Conservation (phyloP, 1,139 yeast genomes). For the Sugiyamaella castrensis region DNA sequence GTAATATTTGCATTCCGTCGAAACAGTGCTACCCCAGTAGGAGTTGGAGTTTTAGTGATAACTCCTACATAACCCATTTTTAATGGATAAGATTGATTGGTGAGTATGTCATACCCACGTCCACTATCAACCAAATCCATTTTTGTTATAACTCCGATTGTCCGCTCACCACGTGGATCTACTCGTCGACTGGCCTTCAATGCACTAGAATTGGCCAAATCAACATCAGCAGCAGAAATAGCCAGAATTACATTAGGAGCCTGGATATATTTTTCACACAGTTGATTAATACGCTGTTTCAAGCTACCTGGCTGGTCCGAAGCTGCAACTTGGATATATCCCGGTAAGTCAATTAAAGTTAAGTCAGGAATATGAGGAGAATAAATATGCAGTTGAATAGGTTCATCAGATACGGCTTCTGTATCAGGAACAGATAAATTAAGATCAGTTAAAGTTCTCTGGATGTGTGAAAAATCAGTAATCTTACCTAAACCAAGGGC, state of each 20-base stretch:
- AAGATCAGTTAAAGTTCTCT: conserved; percentile 75
- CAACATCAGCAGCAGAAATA: conserved; percentile 96
- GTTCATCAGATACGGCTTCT: conserved; percentile 86
- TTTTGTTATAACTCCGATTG: conserved; percentile 94
- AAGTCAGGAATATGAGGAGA: conserved; percentile 94
- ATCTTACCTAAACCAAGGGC: conserved; percentile 76
- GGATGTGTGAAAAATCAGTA: conserved; percentile 86
- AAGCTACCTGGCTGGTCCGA: conserved; percentile 90
- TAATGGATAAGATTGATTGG: conserved; percentile 80
- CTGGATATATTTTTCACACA: conserved; percentile 83
- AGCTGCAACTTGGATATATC: conserved; percentile 94
- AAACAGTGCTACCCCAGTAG: conserved; percentile 35
- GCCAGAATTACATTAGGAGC: conserved; percentile 94
- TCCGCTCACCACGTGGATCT: conserved; percentile 92
- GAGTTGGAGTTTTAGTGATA: conserved; percentile 69
- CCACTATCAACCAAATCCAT: conserved; percentile 82
- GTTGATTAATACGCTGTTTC: conserved; percentile 69
- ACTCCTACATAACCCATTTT: conserved; percentile 98
- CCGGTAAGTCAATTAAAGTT: conserved; percentile 92
- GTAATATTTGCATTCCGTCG: conserved; percentile 33
- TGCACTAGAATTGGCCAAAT: conserved; percentile 93
- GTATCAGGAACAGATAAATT: conserved; percentile 87
- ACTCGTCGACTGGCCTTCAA: conserved; percentile 87
- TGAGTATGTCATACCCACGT: conserved; percentile 63
- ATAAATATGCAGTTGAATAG: conserved; percentile 83